phyloP scores from a whole-genome alignment of 2,329 filamentous ascomycete species.

The Cladosporium oxysporum region DNA sequence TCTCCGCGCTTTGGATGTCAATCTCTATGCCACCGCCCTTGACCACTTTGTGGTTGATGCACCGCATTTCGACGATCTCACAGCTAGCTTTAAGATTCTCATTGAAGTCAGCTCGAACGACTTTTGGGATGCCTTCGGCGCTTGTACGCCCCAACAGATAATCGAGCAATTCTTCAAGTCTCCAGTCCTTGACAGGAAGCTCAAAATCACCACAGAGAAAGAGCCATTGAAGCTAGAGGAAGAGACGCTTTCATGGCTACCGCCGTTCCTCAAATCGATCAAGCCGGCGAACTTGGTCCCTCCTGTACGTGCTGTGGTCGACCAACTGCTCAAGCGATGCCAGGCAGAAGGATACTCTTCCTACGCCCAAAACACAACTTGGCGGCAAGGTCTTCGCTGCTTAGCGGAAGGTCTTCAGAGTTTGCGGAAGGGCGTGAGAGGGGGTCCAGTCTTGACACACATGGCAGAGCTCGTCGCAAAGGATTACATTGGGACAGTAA shows the following conservation, averaged over 20 bases:
- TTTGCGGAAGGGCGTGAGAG: constrained; percentile 26
- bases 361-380: constrained; percentile 62
- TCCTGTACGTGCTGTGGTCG: constrained; percentile 75
- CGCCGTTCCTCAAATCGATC: constrained; percentile 75
- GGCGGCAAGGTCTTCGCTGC: constrained; percentile 58
- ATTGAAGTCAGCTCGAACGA: constrained; percentile 74
- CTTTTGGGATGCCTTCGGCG: constrained; percentile 86
- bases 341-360: constrained; percentile 58
- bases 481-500: constrained; percentile 31
- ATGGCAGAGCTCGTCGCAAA: constrained; percentile 35
- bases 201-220: constrained; percentile 57
- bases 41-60: constrained; percentile 60
- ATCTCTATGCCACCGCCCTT: constrained; percentile 61
- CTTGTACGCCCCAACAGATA: constrained; percentile 76
- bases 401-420: constrained; percentile 29
- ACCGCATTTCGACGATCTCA: constrained; percentile 64
- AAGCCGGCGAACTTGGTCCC: constrained; percentile 74
- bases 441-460: constrained; percentile 34
- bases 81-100: constrained; percentile 70
- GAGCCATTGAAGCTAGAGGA: constrained; percentile 52
- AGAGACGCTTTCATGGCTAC: constrained; percentile 74
- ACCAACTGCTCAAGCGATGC: constrained; percentile 70
- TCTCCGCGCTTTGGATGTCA: constrained; percentile 75
- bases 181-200: constrained; percentile 62
- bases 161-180: constrained; percentile 82